phyloP scores from a whole-genome alignment of 2,329 filamentous ascomycete species.

The Diaporthe sp. region DNA sequence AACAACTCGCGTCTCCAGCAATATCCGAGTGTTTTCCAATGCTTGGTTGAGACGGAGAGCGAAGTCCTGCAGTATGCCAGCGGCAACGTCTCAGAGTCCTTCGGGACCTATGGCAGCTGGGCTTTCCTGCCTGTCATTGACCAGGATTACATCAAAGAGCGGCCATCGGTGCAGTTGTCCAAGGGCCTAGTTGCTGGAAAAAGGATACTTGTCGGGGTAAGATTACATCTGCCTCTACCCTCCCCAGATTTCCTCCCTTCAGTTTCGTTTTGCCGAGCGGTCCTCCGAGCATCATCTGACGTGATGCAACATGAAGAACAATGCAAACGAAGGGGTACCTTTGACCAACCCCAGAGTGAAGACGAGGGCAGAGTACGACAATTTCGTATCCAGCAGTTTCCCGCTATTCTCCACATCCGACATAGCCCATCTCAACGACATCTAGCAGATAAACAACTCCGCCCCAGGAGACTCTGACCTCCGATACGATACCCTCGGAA shows the following conservation, averaged over 20 bases:
- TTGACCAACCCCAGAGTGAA: conserved; percentile 49
- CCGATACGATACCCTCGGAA: conserved; percentile 54
- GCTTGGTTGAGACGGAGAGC: conserved; percentile 46
- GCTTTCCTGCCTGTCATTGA: conserved; percentile 49
- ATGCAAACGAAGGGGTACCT: conserved; percentile 51
- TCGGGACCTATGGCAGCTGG: conserved; percentile 47
- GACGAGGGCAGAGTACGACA: conserved; percentile 44
- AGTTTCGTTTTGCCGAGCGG: neutral
- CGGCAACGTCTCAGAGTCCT: conserved; percentile 46
- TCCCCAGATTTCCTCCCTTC: too few species aligned
- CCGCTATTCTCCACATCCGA: conserved; percentile 5
- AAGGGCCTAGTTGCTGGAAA: conserved; percentile 39
- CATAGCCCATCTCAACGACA: conserved; percentile 10
- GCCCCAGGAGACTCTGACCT: conserved; percentile 32
- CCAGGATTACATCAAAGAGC: conserved; percentile 46
- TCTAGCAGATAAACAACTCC: conserved; percentile 42
- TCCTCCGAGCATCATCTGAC: neutral
- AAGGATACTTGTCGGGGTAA: conserved; percentile 38
- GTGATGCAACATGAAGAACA: conserved; percentile 44
- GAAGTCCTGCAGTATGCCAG: conserved; percentile 47
- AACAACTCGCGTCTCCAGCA: conserved; percentile 24
- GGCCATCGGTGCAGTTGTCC: conserved; percentile 37
- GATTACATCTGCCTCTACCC: neutral
- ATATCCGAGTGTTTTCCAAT: conserved; percentile 45
- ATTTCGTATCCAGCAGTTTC: conserved; percentile 44